A percentile compares a stretch with the other conserved stretches of the same genome.
These are phyloP conservation scores for Hymenochaete sp. DNA, from an alignment of 1,284 basidiomycete genomes.

Conservation along the genomic window DNA sequence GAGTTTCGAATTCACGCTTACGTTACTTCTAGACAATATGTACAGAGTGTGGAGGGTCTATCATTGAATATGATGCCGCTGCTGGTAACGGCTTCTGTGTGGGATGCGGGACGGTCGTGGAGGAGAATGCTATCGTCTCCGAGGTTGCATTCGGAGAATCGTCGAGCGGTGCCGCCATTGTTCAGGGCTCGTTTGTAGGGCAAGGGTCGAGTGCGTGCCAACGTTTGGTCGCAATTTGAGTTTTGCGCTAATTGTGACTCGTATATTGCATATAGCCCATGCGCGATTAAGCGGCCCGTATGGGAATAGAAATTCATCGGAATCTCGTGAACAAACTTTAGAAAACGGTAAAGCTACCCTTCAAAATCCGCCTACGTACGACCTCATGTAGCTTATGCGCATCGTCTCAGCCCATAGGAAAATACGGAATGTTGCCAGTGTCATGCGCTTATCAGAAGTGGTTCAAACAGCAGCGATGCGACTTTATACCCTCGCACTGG, in stretches of 20 bases:
- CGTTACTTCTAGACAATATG: conserved; percentile 37
- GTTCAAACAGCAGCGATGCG: conserved; percentile 79
- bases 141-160: conserved; percentile 94
- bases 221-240: not conserved
- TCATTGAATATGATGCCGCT: conserved; percentile 74
- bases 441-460: conserved; percentile 71
- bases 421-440: conserved; percentile 74
- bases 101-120: conserved; percentile 81
- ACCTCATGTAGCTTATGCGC: conserved; percentile 5
- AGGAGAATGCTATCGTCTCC: conserved; percentile 91
- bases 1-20: no score
- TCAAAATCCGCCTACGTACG: not conserved
- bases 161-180: conserved; percentile 86
- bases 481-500: conserved; percentile 88
- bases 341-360: conserved; percentile 61
- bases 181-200: conserved; percentile 91
- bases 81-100: conserved; percentile 81
- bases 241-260: not conserved
- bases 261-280: conserved; percentile 43
- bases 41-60: conserved; percentile 66
- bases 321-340: conserved; percentile 84
- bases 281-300: conserved; percentile 74
- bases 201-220: conserved; percentile 77
- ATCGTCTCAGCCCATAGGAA: conserved; percentile 60
- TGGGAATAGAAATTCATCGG: conserved; percentile 64